A percentile compares a stretch with the other conserved stretches of the same genome.
Conservation (phyloP, 495 filamentous ascomycete species). For the Viridothelium virens region DNA sequence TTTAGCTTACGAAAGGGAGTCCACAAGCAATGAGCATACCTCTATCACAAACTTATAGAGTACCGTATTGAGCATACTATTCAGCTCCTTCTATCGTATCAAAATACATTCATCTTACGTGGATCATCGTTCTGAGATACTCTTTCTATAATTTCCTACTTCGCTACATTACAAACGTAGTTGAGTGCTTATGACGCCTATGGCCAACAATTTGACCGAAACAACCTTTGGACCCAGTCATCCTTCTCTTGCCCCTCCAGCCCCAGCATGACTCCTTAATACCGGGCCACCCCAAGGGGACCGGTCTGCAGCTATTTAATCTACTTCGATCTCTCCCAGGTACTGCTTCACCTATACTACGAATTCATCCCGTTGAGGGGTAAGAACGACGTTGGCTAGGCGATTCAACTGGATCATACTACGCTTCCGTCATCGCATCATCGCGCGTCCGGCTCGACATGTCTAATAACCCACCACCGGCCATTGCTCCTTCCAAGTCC, state of each 20-base stretch:
- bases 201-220: background rate
- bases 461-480: conserved; percentile 21
- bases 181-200: background rate
- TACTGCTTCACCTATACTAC: background rate
- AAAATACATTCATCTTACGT: too few species aligned
- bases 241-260: background rate
- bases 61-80: too few species aligned
- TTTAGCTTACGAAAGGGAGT: too few species aligned
- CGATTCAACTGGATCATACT: background rate
- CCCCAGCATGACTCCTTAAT: background rate
- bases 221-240: background rate
- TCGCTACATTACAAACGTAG: too few species aligned
- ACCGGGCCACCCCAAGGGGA: conserved; percentile 1
- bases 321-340: background rate
- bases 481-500: conserved; percentile 26
- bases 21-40: too few species aligned
- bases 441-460: conserved; percentile 12
- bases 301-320: background rate
- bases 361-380: too few species aligned
- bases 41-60: too few species aligned
- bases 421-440: conserved; percentile 16
- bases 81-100: too few species aligned
- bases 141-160: too few species aligned
- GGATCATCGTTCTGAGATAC: too few species aligned
- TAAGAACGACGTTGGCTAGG: background rate